A percentile compares a stretch with the other conserved stretches of the same genome.
Conservation (phyloP, 345 rosid genomes). For the Hypericum androsaemum region DNA sequence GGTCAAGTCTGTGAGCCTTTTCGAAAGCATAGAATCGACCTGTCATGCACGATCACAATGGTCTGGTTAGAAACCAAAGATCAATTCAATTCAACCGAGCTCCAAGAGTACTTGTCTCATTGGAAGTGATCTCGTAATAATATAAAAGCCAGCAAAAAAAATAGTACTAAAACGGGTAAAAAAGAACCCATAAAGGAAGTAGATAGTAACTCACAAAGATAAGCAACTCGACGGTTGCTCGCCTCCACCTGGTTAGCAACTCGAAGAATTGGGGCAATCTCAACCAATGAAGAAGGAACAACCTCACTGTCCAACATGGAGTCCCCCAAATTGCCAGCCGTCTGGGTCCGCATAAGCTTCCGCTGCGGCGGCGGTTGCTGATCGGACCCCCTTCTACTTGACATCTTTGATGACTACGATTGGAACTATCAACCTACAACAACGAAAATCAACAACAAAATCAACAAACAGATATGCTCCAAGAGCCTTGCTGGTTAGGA, state of each 20-base stretch:
- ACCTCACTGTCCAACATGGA: slow-evolving; percentile 61
- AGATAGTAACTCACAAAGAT: slow-evolving; percentile 38
- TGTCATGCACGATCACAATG: neutral
- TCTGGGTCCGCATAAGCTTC: slow-evolving; percentile 48
- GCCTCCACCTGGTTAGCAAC: slow-evolving; percentile 59
- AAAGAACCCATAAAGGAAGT: neutral
- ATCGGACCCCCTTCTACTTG: slow-evolving; percentile 34
- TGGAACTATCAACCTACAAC: slow-evolving; percentile 1
- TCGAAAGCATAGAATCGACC: slow-evolving; percentile 10
- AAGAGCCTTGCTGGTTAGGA: too few species aligned
- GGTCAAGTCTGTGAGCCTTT: slow-evolving; percentile 8
- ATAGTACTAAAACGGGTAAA: too few species aligned
- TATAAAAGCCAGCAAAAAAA: too few species aligned
- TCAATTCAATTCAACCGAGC: too few species aligned
- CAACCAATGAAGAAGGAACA: slow-evolving; percentile 51
- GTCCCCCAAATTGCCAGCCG: slow-evolving; percentile 47
- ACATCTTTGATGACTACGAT: slow-evolving; percentile 27
- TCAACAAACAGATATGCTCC: too few species aligned
- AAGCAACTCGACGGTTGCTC: slow-evolving; percentile 48
- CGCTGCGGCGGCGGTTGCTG: slow-evolving; percentile 20
- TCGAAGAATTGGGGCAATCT: slow-evolving; percentile 61
- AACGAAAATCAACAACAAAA: too few species aligned
- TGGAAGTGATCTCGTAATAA: too few species aligned
- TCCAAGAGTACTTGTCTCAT: too few species aligned
- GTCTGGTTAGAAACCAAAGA: too few species aligned